A percentile compares a stretch with the other conserved stretches of the same genome.
Conservation (phyloP, 495 filamentous ascomycete species). For the Physcia stellaris region DNA sequence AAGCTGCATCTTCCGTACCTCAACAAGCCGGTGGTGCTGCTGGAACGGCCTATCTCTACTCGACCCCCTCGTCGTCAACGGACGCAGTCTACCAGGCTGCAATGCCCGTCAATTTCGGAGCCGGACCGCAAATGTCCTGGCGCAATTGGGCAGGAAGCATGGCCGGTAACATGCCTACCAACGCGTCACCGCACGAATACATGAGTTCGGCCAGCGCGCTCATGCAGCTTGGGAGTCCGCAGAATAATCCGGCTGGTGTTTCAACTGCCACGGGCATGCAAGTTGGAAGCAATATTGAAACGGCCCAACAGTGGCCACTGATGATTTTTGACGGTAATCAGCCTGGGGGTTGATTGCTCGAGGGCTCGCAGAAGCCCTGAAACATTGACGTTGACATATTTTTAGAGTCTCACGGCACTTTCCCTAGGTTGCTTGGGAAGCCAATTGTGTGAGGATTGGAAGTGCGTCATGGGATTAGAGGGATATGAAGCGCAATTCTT, state of each 20-base stretch:
- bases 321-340: slow-evolving; percentile 7
- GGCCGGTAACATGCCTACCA: slow-evolving; percentile 17
- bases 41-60: neutral
- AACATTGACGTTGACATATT: no score
- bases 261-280: neutral
- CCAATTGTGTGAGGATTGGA: no score
- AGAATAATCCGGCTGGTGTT: slow-evolving; percentile 1
- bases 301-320: slow-evolving; percentile 3
- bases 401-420: no score
- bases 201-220: slow-evolving; percentile 16
- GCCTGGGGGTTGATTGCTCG: no score
- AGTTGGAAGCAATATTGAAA: neutral
- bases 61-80: neutral
- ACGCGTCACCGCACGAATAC: slow-evolving; percentile 13
- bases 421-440: no score
- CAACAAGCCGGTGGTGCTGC: no score
- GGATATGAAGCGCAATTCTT: no score
- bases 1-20: neutral
- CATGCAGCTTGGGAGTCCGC: slow-evolving; percentile 15
- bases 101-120: slow-evolving; percentile 1
- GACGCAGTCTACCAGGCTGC: neutral
- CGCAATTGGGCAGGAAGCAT: slow-evolving; percentile 16
- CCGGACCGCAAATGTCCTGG: slow-evolving; percentile 12
- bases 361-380: no score
- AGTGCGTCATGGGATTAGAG: no score